Conservation (phyloP, 2,329 filamentous ascomycete genomes). For the Penicillium sp. region DNA sequence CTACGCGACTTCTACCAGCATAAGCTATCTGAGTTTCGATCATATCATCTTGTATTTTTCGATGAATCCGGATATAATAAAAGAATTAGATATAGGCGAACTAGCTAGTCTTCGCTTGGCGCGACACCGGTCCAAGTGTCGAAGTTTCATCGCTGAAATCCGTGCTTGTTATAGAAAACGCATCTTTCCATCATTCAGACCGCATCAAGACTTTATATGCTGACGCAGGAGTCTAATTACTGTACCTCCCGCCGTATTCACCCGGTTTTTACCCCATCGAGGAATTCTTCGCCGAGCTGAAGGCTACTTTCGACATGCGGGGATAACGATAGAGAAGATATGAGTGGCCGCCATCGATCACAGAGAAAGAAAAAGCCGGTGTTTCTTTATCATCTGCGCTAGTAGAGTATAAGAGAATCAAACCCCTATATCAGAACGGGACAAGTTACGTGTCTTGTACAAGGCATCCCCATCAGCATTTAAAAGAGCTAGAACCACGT, state of each 20-base stretch:
- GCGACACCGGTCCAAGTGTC: background rate
- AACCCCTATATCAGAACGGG: too few relatives aligned
- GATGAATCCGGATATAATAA: background rate
- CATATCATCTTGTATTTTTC: background rate
- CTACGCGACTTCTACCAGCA: background rate
- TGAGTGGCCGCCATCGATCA: too few relatives aligned
- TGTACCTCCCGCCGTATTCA: slow-evolving; percentile 1
- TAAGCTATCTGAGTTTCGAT: background rate
- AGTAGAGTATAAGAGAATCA: too few relatives aligned
- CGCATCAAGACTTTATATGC: background rate
- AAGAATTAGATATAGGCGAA: background rate
- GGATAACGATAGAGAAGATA: too few relatives aligned
- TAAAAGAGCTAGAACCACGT: background rate
- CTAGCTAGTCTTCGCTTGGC: background rate
- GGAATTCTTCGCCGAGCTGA: background rate
- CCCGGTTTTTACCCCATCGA: slow-evolving; percentile 1
- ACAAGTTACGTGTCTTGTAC: too few relatives aligned
- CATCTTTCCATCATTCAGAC: background rate
- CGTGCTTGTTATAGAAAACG: background rate
- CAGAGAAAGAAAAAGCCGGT: too few relatives aligned
- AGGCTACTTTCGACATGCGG: background rate
- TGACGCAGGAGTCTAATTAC: slow-evolving; percentile 1
- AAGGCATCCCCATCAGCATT: background rate
- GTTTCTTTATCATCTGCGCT: too few relatives aligned
- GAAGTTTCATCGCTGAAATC: background rate